phyloP scores from a whole-genome alignment of 2,329 filamentous ascomycete genomes.

The Venturia effusa region DNA sequence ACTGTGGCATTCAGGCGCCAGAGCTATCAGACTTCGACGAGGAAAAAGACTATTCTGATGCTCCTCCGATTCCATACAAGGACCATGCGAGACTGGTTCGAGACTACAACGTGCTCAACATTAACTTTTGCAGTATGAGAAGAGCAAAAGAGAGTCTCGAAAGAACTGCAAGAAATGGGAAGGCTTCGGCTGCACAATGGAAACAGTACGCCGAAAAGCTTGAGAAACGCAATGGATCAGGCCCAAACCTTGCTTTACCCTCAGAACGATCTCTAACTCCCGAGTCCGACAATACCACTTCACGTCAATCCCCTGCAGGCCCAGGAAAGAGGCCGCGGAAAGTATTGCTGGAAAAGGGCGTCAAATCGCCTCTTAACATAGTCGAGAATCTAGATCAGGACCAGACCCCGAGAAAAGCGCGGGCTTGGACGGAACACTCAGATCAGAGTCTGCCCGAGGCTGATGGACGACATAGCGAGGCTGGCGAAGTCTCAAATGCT shows the following conservation, averaged over 20 bases:
- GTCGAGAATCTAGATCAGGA: not conserved
- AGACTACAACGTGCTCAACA: constrained; percentile 1
- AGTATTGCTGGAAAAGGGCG: not conserved
- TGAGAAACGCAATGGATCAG: not conserved
- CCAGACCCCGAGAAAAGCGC: not conserved
- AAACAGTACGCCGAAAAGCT: not conserved
- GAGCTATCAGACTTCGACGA: not conserved
- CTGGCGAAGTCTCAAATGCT: not conserved
- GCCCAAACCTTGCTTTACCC: not conserved
- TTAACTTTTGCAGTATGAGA: not conserved
- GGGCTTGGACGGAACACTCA: not conserved
- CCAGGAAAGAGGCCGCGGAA: not conserved
- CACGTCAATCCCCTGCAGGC: constrained; percentile 1
- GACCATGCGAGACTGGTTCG: not conserved
- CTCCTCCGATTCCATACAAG: not conserved
- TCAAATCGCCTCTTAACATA: not conserved
- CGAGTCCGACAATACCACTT: not conserved
- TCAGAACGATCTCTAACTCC: not conserved
- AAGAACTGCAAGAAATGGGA: not conserved
- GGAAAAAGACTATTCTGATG: not conserved
- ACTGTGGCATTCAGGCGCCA: not conserved
- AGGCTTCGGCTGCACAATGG: not conserved
- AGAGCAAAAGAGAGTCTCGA: not conserved
- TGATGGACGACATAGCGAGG: not conserved
- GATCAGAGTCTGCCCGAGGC: not conserved